Evolutionary conservation across 192 early-diverging fungal species (phyloP), one percentile per base, ranked within the genome.

Genomic region (Coemansia pectinata): DNA sequence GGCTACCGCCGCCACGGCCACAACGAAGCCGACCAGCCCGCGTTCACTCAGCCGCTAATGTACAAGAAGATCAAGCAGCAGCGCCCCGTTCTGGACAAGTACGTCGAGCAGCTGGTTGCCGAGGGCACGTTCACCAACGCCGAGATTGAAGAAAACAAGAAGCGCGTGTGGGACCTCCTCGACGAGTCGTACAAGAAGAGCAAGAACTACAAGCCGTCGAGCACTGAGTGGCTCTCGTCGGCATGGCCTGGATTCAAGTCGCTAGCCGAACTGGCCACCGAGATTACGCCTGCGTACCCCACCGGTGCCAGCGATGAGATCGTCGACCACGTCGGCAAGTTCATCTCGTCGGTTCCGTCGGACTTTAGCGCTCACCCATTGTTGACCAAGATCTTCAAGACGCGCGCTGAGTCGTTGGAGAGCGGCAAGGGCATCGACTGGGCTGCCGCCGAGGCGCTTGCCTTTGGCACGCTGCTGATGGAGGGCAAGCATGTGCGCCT

Each of bases 1-100:
- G 94, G 97, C 74, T 99, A 99, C 89, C 91, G 97, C 65, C 92
- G 92, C 76, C 91, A 99, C 63, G 97, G 97, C 58, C 97, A 99
- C 91, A 99, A 99, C 86, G 97, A 99, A 85, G 95, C 94, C 42
- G 97, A 99, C 86, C 96, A 99, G 84, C 97, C 97, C 55, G 90
- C 88, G 76, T 99, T 99, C 87, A 99, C 97, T 33, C 97, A 99
- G 81, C 97, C 97, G 47, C 89, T 91, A 75, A 98, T 99, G 96
- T 98, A 98, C 85, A 85, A 91, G 80, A 88, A 88, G 65, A 95
- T 99, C 84, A 86, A 87, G 70, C 87, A 90, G 76, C 95, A 96
- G 88, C 78, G 72, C 36, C 92, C 97, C 5, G 93, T 90, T 31
- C 78, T 94, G 60, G 89, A 95, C 50, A 89, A 90, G 76, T 99